These are phyloP conservation scores for Mercurialis annua DNA, from an alignment of 345 rosid genomes.

Conservation along the genomic window DNA sequence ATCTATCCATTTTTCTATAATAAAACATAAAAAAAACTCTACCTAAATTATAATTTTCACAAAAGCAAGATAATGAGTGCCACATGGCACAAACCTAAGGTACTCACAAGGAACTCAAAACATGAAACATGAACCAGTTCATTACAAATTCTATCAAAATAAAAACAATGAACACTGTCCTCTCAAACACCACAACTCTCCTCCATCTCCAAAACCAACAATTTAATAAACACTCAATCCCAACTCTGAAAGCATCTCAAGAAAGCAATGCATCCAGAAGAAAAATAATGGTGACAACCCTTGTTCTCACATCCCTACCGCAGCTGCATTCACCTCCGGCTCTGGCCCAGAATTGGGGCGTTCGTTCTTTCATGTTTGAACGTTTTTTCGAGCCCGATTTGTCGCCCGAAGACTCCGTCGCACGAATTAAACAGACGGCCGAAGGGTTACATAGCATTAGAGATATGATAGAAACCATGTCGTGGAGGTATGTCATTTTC, in stretches of 20 bases:
- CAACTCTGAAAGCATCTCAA: constrained; percentile 23
- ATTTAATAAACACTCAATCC: constrained; percentile 17
- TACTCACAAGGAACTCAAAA: constrained; percentile 10
- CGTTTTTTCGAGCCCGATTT: constrained; percentile 63
- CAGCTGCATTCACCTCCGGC: constrained; percentile 23
- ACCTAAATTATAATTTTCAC: background rate
- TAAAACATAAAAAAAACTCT: too few relatives aligned
- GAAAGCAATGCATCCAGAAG: constrained; percentile 32
- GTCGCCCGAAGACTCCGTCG: constrained; percentile 79
- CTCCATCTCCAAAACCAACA: constrained; percentile 31
- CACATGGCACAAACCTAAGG: constrained; percentile 32
- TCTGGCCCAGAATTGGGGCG: constrained; percentile 79
- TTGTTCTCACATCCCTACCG: constrained; percentile 27
- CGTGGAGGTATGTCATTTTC: constrained; percentile 86
- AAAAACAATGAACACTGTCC: constrained; percentile 36
- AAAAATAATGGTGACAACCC: constrained; percentile 37
- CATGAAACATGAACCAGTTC: background rate
- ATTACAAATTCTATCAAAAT: constrained; percentile 22
- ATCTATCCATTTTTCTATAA: too few relatives aligned
- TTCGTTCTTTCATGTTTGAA: constrained; percentile 61
- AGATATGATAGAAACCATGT: constrained; percentile 84
- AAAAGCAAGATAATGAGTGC: constrained; percentile 21
- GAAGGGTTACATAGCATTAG: constrained; percentile 73
- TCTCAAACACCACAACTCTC: constrained; percentile 44
- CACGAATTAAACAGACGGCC: constrained; percentile 82